Evolutionary conservation across 371 early-diverging fungal genomes (phyloP).

Genomic region (Mortierella sp.): DNA sequence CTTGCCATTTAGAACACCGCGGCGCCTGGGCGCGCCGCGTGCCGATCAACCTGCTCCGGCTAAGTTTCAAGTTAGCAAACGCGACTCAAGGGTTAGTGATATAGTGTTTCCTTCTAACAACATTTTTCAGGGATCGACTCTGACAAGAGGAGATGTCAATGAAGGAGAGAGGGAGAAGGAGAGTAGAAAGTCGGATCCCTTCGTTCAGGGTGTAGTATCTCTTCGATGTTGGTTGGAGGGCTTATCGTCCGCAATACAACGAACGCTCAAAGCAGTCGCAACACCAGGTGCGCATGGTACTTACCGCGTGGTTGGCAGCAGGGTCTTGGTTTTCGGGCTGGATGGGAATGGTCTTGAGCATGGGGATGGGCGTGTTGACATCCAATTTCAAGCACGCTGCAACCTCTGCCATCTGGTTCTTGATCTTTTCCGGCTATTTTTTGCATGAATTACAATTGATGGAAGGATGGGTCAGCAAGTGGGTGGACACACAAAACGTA

Average conservation of each 20-base stretch:
- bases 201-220: background rate
- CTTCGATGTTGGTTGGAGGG: background rate
- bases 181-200: background rate
- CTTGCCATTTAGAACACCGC: constrained; percentile 10
- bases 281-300: background rate
- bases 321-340: constrained; percentile 41
- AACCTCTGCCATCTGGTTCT: constrained; percentile 56
- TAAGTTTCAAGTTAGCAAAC: background rate
- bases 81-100: background rate
- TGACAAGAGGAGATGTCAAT: background rate
- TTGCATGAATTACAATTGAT: background rate
- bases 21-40: constrained; percentile 38
- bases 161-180: background rate
- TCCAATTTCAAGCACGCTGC: constrained; percentile 52
- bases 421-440: constrained; percentile 50
- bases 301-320: constrained; percentile 25
- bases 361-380: constrained; percentile 45
- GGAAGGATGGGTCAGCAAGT: background rate
- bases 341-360: constrained; percentile 52
- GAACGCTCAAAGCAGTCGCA: background rate
- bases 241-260: background rate
- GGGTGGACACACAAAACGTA: background rate
- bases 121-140: background rate
- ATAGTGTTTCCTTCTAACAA: background rate
- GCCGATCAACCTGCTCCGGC: constrained; percentile 44